A percentile compares a stretch with the other conserved stretches of the same genome.
These are phyloP conservation scores for Starmerella apis DNA, from an alignment of 805 yeast genomes.

Conservation along the genomic window DNA sequence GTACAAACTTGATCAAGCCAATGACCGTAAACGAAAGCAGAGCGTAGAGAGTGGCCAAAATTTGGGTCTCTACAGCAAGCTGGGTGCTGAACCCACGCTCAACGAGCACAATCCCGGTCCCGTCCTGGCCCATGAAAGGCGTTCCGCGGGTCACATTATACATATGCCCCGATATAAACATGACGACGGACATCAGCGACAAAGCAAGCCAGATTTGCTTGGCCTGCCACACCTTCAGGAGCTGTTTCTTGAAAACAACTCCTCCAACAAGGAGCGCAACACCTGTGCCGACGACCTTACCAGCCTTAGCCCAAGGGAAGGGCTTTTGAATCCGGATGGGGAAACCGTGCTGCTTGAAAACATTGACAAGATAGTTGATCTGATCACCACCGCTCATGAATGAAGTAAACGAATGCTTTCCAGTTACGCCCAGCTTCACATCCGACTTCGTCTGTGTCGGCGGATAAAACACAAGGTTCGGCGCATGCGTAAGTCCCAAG, in stretches of 20 bases:
- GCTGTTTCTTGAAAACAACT: constrained; percentile 26
- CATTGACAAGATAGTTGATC: constrained; percentile 24
- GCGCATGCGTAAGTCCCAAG: constrained; percentile 59
- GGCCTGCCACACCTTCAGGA: constrained; percentile 38
- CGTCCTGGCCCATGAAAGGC: constrained; percentile 40
- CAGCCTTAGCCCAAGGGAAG: constrained; percentile 27
- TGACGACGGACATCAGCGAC: constrained; percentile 50
- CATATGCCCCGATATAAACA: constrained; percentile 87
- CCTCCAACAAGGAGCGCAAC: constrained; percentile 16
- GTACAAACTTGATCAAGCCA: constrained; percentile 48
- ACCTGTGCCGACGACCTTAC: constrained; percentile 15
- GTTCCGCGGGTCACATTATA: constrained; percentile 73
- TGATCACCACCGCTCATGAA: constrained; percentile 26
- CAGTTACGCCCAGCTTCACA: constrained; percentile 27
- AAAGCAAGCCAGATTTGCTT: constrained; percentile 63
- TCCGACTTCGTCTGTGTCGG: constrained; percentile 32
- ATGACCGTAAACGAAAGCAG: constrained; percentile 51
- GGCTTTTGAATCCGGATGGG: constrained; percentile 29
- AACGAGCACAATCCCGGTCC: constrained; percentile 42
- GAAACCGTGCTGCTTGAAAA: constrained; percentile 24
- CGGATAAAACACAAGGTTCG: constrained; percentile 61
- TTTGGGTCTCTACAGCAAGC: constrained; percentile 81
- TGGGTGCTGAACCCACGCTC: constrained; percentile 64
- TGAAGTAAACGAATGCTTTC: constrained; percentile 24
- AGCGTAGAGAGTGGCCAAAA: constrained; percentile 53